Evolutionary conservation across 306 rosid species (phyloP), one percentile per base, ranked within the genome.

Genomic region (Fragaria vesca): DNA sequence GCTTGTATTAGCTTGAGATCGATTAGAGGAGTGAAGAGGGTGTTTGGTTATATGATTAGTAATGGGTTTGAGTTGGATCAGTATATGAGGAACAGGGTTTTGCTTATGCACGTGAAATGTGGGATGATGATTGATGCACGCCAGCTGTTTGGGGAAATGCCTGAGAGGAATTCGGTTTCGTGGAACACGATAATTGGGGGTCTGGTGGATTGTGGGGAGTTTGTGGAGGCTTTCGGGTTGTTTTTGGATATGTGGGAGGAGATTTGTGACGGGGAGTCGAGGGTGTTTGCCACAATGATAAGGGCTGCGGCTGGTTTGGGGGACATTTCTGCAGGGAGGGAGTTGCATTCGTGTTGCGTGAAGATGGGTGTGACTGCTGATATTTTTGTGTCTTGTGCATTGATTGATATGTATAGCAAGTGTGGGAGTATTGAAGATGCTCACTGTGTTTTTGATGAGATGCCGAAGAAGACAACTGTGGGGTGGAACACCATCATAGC

Each of bases 401-500:
- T 94, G 79, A 94, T 94, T 79, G 96, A 91, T 82, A 94, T 90
- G 98, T 91, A 94, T 61, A 85, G 94, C 76, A 94, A 94, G 90
- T 94, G 93, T 79, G 96, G 89, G 54, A 75, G 84, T 86, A 83
- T 94, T 72, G 94, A 86, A 69, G 98, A 90, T 80, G 97, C 98
- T 55, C 94, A 79, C 1, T 84, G 69, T 72, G 96, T 90, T 30
- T 94, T 94, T 76, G 89, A 91, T 78, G 91, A 85, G 79, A 86
- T 94, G 94, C 91, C 93, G 1, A 77, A 81, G 80, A 91, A 94
- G 89, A 85, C 94, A 0, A 88, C 93, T 1, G 96, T 91, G 2
- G 94, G 88, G 54, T 94, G 98, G 97, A 94, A 94, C 73, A 81
- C 92, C 68, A 94, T 94, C 38, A 91, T 90, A 78, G 93, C 97